Base-by-base conservation (phyloP, 257 asterid genomes). In the Hygrophila difformis region DNA sequence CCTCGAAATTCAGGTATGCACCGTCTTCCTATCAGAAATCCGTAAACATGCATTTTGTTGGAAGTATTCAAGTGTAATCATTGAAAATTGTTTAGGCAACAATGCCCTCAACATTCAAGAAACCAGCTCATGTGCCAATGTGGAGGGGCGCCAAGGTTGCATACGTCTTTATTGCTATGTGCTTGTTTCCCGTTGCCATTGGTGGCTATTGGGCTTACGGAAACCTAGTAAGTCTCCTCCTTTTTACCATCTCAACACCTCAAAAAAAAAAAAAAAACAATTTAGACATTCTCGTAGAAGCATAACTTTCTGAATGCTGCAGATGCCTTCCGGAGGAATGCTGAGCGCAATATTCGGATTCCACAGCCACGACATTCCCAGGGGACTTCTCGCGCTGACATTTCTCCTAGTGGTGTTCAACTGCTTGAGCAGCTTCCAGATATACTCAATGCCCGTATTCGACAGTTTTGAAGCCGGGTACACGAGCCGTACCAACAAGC, bases 121-220 rank as follows among this genome's bases (percentile, higher is more conserved):
- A 83, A 62, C 96, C 99, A 4, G 96, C 99, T 42, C 84, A 86
- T 39, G 79, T 82, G 52, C 93, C 93, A 0, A 91, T 86, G 96
- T 91, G 99, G 99, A 86, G 81, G 64, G 99, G 99, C 59, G 96
- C 80, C 22, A 91, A 91, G 70, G 71, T 91, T 38, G 95, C 99
- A 1, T 86, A 86, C 33, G 53, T 66, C 61, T 77, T 91, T 29
- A 70, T 91, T 37, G 95, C 99, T 5, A 66, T 76, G 89, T 91
- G 99, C 67, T 15, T 91, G 57, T 86, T 91, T 58, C 99, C 99
- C 0, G 72, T 91, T 21, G 83, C 99, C 26, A 78, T 91, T 40
- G 99, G 99, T 68, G 99, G 99, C 26, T 91, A 73, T 44, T 91
- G 99, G 99, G 95, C 92, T 58, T 83, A 77, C 48, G 99, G 99